Evolutionary conservation across 768 basidiomycete genomes (phyloP), one percentile per base, ranked within the genome.

Genomic region (Termitomyces heimii): DNA sequence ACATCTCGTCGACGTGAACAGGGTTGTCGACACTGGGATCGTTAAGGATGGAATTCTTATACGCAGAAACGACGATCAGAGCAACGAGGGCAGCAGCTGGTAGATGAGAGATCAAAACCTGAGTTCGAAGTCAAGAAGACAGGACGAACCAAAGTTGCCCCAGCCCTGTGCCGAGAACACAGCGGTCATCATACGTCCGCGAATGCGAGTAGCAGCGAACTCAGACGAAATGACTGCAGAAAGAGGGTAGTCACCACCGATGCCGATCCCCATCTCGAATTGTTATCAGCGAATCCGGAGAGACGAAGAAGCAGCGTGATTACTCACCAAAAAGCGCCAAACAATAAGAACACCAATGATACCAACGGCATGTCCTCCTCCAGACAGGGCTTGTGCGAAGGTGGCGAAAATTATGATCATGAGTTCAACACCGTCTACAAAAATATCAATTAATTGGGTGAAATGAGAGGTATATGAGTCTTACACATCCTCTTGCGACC

Each of bases 221-320:
- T 96, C 93, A 32, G 89, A 92, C 3, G 92, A 85, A 65, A 95
- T 94, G 65, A 92, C 86, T 18, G 93, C 88, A 52, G 81, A 84
- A 0, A 94, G 69, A 6, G 93, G 93, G 67, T 95, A 94, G 64
- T 95, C 93, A 18, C 93, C 93, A 5, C 92, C 93, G 18, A 94
- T 89, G 5, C 93, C 92, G 2, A 93, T 69, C 0, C 90, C 90
- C 81, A 84, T 84, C 85, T 82, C 44, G 3, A 0, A 32, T 26
- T 13, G 22, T n/a, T 5, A 26, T 63, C 44, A 48, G 58, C 13
- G 40, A 59, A 3, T 10, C 13, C 10, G 31, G 49, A 49, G 31
- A 14, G 4, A 18, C 2, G 10, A 24, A 40, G 20, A 39, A 24
- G 35, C 20, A 42, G 22, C 16, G 3, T 37, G n/a, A 6, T 26